Base-by-base conservation (phyloP, 371 early-diverging fungal genomes). In the Mucor saturninus region DNA sequence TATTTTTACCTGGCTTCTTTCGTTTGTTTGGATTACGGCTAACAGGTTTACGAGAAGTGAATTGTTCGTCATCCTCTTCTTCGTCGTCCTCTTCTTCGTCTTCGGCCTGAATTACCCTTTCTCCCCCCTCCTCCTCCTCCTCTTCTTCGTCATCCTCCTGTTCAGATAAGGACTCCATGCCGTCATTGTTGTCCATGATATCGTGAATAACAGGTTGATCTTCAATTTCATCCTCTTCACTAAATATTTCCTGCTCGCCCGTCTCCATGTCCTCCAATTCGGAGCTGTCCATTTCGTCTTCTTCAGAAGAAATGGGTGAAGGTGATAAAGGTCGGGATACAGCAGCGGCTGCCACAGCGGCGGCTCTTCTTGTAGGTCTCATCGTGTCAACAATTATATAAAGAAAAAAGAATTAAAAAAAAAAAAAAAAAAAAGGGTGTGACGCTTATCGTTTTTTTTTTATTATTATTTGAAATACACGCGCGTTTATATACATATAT, bases 41-140 rank as follows among this genome's bases (percentile, higher is more conserved):
- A 30, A 29, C 2, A 7, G 51, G 35, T 56, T 54, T 37, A 56
- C 11, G n/a, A 30, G 39, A 29, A 9, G 68, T 60, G 31, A 64
- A 74, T 21, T 66, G 70, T 13, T 62, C 71, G 14, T 69, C 74
- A 11, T 61, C 72, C 7, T 71, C 77, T 40, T 76, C 75, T 11
- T 71, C 72, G 0, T 77, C 81, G 0, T 50, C 51, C 5, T 71
- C 75, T 40, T 75, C 75, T 9, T 69, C 77, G 45, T 75, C 74
- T 15, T 69, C 71, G 1, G 76, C 82, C 0, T 31, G 30, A 8
- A 35, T 35, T 35, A 0, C 21, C 1, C 21, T 21, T 21, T 21
- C 21, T 5, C 67, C 75, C 48, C 72, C 74, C 15, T 70, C 69
- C 0, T 75, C 76, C 0, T 74, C 65, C 3, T 68, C 72, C 3